phyloP scores from a whole-genome alignment of 352 stramenopile genomes.

The Chloridella minuta region DNA sequence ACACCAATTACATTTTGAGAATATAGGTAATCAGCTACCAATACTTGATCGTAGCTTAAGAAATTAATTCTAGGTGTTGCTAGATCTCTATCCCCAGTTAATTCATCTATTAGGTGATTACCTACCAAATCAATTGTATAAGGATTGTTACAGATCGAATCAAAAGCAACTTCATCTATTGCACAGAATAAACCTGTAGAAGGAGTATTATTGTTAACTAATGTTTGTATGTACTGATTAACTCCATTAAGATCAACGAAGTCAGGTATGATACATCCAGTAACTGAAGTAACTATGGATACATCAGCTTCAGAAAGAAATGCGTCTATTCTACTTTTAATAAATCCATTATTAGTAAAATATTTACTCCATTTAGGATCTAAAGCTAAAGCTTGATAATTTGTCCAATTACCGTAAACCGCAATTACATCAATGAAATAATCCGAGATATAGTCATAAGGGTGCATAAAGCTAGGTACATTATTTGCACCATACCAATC shows the following conservation, averaged over 20 bases:
- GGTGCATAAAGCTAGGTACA: neutral
- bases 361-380: neutral
- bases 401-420: neutral
- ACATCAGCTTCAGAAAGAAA: neutral
- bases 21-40: no score
- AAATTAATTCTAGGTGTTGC: no score
- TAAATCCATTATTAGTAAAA: neutral
- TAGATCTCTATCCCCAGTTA: no score
- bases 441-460: neutral
- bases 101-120: no score
- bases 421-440: slow-evolving; percentile 9
- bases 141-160: neutral
- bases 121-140: slow-evolving; percentile 11
- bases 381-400: neutral
- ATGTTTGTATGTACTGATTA: neutral
- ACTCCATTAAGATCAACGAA: neutral
- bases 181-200: slow-evolving; percentile 10
- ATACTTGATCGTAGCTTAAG: no score
- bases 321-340: slow-evolving; percentile 6
- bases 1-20: no score
- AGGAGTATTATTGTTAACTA: neutral
- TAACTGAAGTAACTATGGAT: neutral
- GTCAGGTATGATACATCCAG: slow-evolving; percentile 2
- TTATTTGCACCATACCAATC: neutral
- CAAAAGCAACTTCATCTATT: neutral